Conservation (phyloP, 1,139 yeast species). For the Lodderomyces jiufengensis region DNA sequence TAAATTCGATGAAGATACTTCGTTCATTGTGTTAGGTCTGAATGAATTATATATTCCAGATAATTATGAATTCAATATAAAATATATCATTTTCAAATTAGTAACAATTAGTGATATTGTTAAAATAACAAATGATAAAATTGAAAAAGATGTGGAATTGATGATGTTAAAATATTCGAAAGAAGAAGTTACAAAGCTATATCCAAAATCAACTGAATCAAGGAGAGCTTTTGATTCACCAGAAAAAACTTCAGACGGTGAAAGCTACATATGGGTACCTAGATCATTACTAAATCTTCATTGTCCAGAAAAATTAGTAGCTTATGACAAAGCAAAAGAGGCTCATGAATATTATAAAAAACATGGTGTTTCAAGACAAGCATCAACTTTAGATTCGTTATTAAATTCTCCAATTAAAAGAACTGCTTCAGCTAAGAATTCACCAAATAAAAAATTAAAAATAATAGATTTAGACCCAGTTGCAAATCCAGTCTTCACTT, state of each 20-base stretch:
- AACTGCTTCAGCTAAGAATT: not conserved
- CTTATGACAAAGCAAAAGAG: conserved; percentile 8
- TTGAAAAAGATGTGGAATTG: conserved; percentile 10
- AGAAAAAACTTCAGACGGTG: not conserved
- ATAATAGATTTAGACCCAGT: not conserved
- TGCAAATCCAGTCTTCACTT: not conserved
- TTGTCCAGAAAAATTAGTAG: conserved; percentile 10
- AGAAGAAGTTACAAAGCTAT: conserved; percentile 5
- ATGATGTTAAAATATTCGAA: conserved; percentile 11
- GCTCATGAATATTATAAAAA: conserved; percentile 7
- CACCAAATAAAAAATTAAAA: not conserved
- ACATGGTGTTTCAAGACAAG: conserved; percentile 8
- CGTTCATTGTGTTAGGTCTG: not conserved
- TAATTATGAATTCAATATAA: conserved; percentile 6
- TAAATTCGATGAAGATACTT: not conserved
- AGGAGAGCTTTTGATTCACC: conserved; percentile 6
- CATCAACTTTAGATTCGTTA: conserved; percentile 11
- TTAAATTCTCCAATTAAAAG: conserved; percentile 8
- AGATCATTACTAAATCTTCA: conserved; percentile 12
- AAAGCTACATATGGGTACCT: conserved; percentile 17
- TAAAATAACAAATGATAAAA: conserved; percentile 7
- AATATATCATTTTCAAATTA: conserved; percentile 8
- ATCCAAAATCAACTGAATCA: conserved; percentile 10
- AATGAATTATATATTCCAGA: conserved; percentile 4
- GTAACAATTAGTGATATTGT: conserved; percentile 6